Base-by-base conservation (phyloP, 192 early-diverging fungal species). In the Coemansia sp. region DNA sequence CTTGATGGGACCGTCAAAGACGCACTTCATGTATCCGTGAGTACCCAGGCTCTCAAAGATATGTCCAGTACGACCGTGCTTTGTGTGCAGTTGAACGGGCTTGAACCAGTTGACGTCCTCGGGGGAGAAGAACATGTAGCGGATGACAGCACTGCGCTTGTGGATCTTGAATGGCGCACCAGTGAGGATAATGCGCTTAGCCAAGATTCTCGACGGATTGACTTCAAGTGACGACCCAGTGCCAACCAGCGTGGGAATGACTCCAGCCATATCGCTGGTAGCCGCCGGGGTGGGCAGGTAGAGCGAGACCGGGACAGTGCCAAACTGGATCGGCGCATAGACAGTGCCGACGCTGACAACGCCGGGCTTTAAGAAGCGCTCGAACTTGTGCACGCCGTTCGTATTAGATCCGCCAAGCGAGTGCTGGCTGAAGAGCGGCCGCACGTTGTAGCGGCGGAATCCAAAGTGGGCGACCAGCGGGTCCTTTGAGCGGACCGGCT, bases 81-180 rank as follows among this genome's bases (percentile, higher is more conserved):
- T 99, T 12, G 95, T 96, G 33, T 84, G 77, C 45, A 99, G 76
- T 75, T 97, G 95, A 8, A 99, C 87, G 28, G 97, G 95, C 78
- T 94, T 95, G 84, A 97, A 99, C 88, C 93, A 99, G 65, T 86
- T 79, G 50, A 97, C 87, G 81, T 99, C 96, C 18, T 94, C 91
- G 20, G 93, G 86, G 73, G 91, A 92, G 77, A 94, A 97, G 86
- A 98, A 97, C 96, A 98, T 98, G 81, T 87, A 95, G 50, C 96
- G 91, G 57, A 98, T 86, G 11, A 97, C 95, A 9, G 94, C 95
- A 34, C 89, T 86, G 28, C 92, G 89, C 77, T 92, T 94, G 85
- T 97, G 88, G 64, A 97, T 86, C 79, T 96, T 96, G 88, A 86
- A 97, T 28, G 95, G 95, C 68, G 96, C 90, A 41, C 95, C 97